A percentile compares a stretch with the other conserved stretches of the same genome.
Evolutionary conservation across 495 filamentous ascomycete genomes (phyloP).

Genomic region (Friedmanniomyces endolithicus): DNA sequence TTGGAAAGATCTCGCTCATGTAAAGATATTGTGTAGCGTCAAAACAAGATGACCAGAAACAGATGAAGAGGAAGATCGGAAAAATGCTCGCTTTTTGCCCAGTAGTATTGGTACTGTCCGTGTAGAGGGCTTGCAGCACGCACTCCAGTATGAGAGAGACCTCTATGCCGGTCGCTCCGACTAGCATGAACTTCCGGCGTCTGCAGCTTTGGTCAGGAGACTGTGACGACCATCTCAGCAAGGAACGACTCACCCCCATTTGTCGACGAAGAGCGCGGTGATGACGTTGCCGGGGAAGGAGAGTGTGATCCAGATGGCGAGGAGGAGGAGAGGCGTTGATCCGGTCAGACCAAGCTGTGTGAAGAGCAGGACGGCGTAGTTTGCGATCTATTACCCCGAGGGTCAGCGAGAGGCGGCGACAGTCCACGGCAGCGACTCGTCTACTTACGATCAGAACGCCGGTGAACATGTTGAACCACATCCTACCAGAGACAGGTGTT

Average conservation of each 20-base stretch:
- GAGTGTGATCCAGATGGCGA: slow-evolving; percentile 17
- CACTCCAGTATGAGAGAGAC: slow-evolving; percentile 14
- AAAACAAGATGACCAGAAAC: slow-evolving; percentile 19
- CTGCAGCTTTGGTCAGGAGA: neutral
- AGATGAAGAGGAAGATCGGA: slow-evolving; percentile 21
- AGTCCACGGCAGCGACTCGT: too few species aligned
- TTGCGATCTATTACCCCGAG: slow-evolving; percentile 9
- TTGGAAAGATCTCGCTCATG: slow-evolving; percentile 6
- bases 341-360: slow-evolving; percentile 13
- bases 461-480: slow-evolving; percentile 19
- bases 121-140: slow-evolving; percentile 16
- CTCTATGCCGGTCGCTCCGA: slow-evolving; percentile 12
- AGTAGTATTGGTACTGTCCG: slow-evolving; percentile 13
- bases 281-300: slow-evolving; percentile 22
- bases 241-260: slow-evolving; percentile 1
- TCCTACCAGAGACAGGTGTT: neutral
- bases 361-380: slow-evolving; percentile 20
- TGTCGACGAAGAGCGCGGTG: slow-evolving; percentile 18
- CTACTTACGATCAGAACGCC: slow-evolving; percentile 14
- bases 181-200: slow-evolving; percentile 17
- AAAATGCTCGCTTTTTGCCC: slow-evolving; percentile 23
- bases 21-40: slow-evolving; percentile 22
- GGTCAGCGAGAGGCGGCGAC: too few species aligned
- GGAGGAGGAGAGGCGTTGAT: slow-evolving; percentile 21
- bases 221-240: neutral